These are phyloP conservation scores for Myriosclerotinia scirpicola DNA, from an alignment of 2,329 filamentous ascomycete species.

Conservation along the genomic window DNA sequence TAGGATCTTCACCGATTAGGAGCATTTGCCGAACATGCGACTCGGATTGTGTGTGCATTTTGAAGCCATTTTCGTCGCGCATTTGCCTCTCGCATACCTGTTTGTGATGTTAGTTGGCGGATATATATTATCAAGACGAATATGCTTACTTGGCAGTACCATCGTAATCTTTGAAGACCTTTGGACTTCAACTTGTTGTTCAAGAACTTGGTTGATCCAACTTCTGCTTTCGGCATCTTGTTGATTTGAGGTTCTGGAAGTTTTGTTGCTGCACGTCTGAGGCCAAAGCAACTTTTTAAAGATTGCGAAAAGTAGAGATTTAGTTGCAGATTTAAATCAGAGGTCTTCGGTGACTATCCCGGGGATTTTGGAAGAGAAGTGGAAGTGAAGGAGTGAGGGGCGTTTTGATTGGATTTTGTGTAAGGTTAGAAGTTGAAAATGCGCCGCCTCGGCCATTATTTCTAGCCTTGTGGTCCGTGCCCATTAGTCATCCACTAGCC, in stretches of 20 bases:
- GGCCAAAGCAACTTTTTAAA: neutral
- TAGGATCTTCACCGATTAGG: conserved; percentile 81
- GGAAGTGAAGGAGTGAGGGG: neutral
- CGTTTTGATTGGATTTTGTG: neutral
- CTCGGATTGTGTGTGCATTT: conserved; percentile 87
- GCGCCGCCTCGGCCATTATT: conserved; percentile 4
- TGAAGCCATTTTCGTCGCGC: conserved; percentile 87
- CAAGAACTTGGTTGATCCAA: conserved; percentile 86
- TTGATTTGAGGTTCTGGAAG: conserved; percentile 26
- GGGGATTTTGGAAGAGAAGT: no score
- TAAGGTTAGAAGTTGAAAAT: conserved; percentile 16
- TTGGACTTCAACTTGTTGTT: conserved; percentile 88
- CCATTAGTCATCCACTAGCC: neutral
- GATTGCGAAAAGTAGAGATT: neutral
- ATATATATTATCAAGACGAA: neutral
- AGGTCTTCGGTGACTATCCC: neutral
- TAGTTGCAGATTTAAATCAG: neutral
- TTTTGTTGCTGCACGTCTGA: neutral
- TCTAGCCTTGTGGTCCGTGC: conserved; percentile 10
- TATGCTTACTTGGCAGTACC: conserved; percentile 72
- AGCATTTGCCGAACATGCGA: conserved; percentile 89
- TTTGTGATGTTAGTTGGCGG: conserved; percentile 22
- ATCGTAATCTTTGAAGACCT: conserved; percentile 76
- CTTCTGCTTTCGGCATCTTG: conserved; percentile 88
- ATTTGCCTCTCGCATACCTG: conserved; percentile 75